Evolutionary conservation across 2,329 filamentous ascomycete species (phyloP).

Genomic region (Phyllosticta ampelicida): DNA sequence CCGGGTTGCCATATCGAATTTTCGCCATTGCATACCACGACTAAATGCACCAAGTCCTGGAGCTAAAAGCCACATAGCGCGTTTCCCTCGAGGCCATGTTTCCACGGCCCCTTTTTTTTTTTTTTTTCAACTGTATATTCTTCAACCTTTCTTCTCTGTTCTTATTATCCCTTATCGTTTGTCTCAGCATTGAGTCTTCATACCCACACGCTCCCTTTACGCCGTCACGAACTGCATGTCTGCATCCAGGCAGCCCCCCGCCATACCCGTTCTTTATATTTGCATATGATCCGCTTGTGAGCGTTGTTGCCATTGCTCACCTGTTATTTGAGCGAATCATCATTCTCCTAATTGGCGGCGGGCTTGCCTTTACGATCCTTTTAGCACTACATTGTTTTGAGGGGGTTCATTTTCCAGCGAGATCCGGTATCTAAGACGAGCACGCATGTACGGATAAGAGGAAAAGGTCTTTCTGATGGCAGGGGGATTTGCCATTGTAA

Average conservation of each 20-base stretch:
- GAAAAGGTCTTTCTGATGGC: background rate
- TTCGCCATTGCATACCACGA: too few relatives aligned
- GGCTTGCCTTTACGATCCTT: background rate
- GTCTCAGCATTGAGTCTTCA: background rate
- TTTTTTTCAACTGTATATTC: background rate
- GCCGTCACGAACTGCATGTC: background rate
- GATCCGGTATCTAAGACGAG: background rate
- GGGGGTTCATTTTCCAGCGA: background rate
- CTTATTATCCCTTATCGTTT: background rate
- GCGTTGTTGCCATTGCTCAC: background rate
- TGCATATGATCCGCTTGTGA: background rate
- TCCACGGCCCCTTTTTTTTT: background rate
- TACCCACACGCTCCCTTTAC: background rate
- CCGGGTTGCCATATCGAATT: too few relatives aligned
- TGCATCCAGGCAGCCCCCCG: background rate
- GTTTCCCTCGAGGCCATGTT: background rate
- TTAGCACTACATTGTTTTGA: background rate
- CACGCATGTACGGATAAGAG: background rate
- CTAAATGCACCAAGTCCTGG: too few relatives aligned
- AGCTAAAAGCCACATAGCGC: too few relatives aligned
- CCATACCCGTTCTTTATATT: background rate
- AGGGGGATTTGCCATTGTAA: too few relatives aligned
- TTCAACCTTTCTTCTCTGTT: background rate
- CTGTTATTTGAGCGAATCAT: background rate
- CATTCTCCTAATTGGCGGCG: background rate